Evolutionary conservation across 805 yeast species (phyloP), one percentile per base, ranked within the genome.

Genomic region (Teunomyces barrocoloradensis): DNA sequence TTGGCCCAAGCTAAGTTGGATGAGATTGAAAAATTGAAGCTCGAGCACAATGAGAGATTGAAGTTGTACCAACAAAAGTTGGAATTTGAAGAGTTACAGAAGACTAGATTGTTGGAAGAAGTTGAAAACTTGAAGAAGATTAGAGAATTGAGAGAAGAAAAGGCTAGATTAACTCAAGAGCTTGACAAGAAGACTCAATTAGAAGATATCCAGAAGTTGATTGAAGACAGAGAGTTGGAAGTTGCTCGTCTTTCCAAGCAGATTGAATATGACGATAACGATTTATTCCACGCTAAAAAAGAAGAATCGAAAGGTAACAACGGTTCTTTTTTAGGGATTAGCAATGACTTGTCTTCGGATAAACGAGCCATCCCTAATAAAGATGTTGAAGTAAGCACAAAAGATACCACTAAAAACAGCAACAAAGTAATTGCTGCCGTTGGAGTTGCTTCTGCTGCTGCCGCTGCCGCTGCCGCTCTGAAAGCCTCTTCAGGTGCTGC

Each of bases 111-210:
- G 51, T 55, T 64, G 54, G 75, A 64, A 41, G 78, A 69, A 56
- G 67, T 65, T 46, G 68, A 61, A 23, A 68, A 70, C 53, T 64
- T 73, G 58, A 71, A 73, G 55, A 64, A 65, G 52, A 64, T 67
- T 55, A 61, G 63, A 56, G 67, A 65, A 27, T 61, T 73, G 49
- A 64, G 73, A 49, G 72, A 64, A 45, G 73, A 72, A 46, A 71
- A 68, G 53, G 66, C 61, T 15, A 57, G 63, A 49, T 62, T 63
- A 47, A 51, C 65, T n/a, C 49, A 44, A 35, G 56, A 61, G 44
- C 59, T 58, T 28, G 50, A 52, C 28, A 52, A 52, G 29, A 59
- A 58, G 21, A 46, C 51, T 40, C 56, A 60, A 29, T 43, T 63
- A 40, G 65, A 56, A 18, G 64, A 63, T 21, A 52, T 63, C 48